Evolutionary conservation across 176 grass and related monocot genomes (phyloP), one percentile per base, ranked within the genome.

Genomic region (Neostapfia colusana): DNA sequence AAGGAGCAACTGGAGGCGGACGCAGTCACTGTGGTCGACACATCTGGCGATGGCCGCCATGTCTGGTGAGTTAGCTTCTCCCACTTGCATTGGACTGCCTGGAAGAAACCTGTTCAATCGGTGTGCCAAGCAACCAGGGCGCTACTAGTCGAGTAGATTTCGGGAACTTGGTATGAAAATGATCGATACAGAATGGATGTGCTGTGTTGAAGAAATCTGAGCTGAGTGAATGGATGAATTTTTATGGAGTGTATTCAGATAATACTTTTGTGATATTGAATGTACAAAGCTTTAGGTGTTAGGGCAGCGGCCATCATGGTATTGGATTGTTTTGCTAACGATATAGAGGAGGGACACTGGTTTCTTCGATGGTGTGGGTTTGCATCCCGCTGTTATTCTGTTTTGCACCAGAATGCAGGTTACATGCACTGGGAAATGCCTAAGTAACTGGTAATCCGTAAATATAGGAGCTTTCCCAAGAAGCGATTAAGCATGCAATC

Each of bases 1-100:
- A 87, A 93, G 84, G 84, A 85, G 74, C 91, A 90, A 79, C 79
- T 93, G 39, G 84, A 93, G 56, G 91, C 87, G 11, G 87, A 93
- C 72, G n/a, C 37, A 4, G 91, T 93, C 17, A 68, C 80, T 6
- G 91, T 93, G 50, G 17, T 87, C 8, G 91, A 93, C 38, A 15
- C 91, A 16, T 93, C 85, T 11, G 91, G 91, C n/a, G 91, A 93
- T 31, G 84, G 91, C 21, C 91, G 91, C 42, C 91, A 93, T 45
- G 87, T 93, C 70, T 79, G 80, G 85, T 88, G 28, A 53, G 74
- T 65, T 7, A 21, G 21, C 17, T 71, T 9, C 4, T 13, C 3
- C 10, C 42, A 7, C 8, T 2, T 25, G 4, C 35, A 56, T 24
- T 65, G 2, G 65, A 28, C 7, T 43, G 61, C 20, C 4, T 18